Base-by-base conservation (phyloP, 441 rosid genomes). In the Euphorbia schlechtendalii region DNA sequence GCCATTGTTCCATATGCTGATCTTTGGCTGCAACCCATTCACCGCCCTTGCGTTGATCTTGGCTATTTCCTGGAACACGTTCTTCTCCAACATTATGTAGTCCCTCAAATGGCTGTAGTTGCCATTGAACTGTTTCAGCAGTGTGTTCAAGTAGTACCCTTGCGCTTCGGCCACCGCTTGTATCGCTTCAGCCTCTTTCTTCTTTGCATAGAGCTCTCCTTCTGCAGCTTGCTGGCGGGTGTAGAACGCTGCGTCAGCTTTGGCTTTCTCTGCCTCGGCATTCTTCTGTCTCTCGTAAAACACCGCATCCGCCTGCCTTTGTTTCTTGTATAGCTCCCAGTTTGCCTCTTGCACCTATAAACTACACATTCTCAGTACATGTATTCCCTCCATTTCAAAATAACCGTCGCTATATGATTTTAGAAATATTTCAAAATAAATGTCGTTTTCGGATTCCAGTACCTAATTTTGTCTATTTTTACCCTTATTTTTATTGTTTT, bases 321-420 rank as follows among this genome's bases (percentile, higher is more conserved):
- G 71, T 48, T 76, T 72, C 68, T 41, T 54, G 72, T 73, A 73
- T 36, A 76, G 67, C 45, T 70, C 70, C 77, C 74, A 72, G 30
- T 76, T 69, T 38, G 77, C 72, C 46, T 72, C 74, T 66, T 66
- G 77, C 22, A 69, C 77, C 74, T 71, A 59, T 40, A 32, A 32
- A 32, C 53, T 4, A n/a, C 8, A 5, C 3, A 8, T 18, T 11
- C 24, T 18, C 18, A n/a, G n/a, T n/a, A n/a, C n/a, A n/a, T n/a
- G n/a, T n/a, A n/a, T n/a, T n/a, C n/a, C n/a, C n/a, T n/a, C n/a
- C n/a, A n/a, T n/a, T n/a, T n/a, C n/a, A n/a, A n/a, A n/a, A n/a
- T n/a, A n/a, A n/a, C n/a, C n/a, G n/a, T n/a, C n/a, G n/a, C n/a
- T n/a, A n/a, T n/a, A n/a, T n/a, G n/a, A n/a, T n/a, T n/a, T n/a